A percentile compares a stretch with the other conserved stretches of the same genome.
Evolutionary conservation across 1,284 basidiomycete species (phyloP).

Genomic region (Hypsizygus ulmarius): DNA sequence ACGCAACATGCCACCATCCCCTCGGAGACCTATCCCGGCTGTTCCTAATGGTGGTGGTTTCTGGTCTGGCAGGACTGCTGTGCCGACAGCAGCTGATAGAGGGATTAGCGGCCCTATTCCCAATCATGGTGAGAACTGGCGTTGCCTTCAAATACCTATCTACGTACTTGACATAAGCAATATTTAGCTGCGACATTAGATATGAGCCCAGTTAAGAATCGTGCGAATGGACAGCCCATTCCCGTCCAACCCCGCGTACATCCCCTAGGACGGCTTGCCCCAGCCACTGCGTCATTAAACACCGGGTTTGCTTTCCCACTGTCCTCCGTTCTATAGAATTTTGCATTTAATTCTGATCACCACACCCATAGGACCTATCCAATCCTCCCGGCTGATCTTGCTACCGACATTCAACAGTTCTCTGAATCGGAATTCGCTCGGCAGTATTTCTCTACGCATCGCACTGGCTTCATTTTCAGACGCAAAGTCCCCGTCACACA

Average conservation of each 20-base stretch:
- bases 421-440: constrained; percentile 79
- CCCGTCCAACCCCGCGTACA: constrained; percentile 46
- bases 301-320: constrained; percentile 52
- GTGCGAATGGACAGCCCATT: constrained; percentile 64
- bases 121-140: constrained; percentile 52
- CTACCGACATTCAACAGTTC: constrained; percentile 81
- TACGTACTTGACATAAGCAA: constrained; percentile 11
- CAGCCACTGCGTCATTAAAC: constrained; percentile 47
- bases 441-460: constrained; percentile 87
- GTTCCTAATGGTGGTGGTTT: constrained; percentile 27
- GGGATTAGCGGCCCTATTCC: constrained; percentile 63
- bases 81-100: constrained; percentile 53
- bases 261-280: constrained; percentile 23
- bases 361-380: constrained; percentile 52
- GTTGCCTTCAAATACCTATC: constrained; percentile 1
- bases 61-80: constrained; percentile 30
- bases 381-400: constrained; percentile 73
- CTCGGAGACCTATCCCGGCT: constrained; percentile 39
- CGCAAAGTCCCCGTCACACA: constrained; percentile 77
- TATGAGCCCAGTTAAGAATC: constrained; percentile 71
- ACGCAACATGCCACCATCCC: constrained; percentile 38
- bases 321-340: background rate
- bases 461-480: constrained; percentile 79
- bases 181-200: constrained; percentile 62
- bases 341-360: background rate